Conservation (phyloP, 352 stramenopile species). For the Phytophthora podocarpi region DNA sequence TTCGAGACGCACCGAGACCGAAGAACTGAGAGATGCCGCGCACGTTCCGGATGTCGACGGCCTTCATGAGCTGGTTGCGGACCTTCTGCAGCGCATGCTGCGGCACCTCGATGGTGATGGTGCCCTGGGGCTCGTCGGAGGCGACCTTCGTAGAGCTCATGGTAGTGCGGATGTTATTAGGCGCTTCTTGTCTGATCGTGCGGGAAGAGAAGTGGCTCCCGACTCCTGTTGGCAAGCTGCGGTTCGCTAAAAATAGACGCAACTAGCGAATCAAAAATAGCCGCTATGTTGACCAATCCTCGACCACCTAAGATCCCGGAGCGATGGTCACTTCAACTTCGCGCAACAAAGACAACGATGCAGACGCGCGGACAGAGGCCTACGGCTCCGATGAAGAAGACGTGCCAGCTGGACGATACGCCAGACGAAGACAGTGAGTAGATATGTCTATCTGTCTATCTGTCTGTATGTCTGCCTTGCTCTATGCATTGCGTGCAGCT, state of each 20-base stretch:
- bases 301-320: constrained; percentile 10
- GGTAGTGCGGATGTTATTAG: not conserved
- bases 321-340: constrained; percentile 53
- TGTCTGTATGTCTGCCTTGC: no score
- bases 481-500: no score
- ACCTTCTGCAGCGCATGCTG: constrained; percentile 66
- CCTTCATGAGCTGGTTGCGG: constrained; percentile 68
- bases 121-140: constrained; percentile 54
- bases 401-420: constrained; percentile 39
- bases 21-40: constrained; percentile 85
- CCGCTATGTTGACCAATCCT: constrained; percentile 17
- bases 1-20: constrained; percentile 54
- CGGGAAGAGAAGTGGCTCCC: constrained; percentile 22
- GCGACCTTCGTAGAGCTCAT: constrained; percentile 61
- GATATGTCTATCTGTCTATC: not conserved
- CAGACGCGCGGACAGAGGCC: constrained; percentile 13
- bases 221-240: constrained; percentile 20
- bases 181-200: constrained; percentile 26
- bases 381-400: constrained; percentile 29
- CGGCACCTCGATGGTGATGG: constrained; percentile 72
- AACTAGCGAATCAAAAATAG: constrained; percentile 33
- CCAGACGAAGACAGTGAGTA: constrained; percentile 29
- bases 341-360: constrained; percentile 15
- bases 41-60: constrained; percentile 77
- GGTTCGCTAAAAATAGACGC: constrained; percentile 47